Conservation (phyloP, 192 early-diverging fungal species). For the Mortierella hygrophila region DNA sequence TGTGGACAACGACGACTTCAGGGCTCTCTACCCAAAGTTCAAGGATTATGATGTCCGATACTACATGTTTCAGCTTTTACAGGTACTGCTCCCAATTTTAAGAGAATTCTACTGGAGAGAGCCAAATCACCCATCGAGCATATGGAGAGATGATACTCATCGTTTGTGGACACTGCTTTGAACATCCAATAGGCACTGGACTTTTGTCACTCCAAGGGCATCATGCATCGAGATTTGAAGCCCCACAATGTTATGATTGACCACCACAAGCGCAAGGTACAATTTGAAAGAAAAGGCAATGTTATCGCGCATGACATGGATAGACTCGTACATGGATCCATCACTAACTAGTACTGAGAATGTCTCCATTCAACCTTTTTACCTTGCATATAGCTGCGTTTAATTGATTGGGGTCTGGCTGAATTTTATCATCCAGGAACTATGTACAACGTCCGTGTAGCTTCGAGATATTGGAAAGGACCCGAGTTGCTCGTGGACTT, state of each 20-base stretch:
- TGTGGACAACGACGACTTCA: constrained; percentile 97
- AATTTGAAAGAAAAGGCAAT: not conserved
- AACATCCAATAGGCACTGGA: constrained; percentile 80
- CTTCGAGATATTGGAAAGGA: constrained; percentile 99
- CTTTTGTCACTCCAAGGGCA: constrained; percentile 96
- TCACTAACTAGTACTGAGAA: not conserved
- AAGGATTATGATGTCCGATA: constrained; percentile 95
- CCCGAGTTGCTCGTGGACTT: constrained; percentile 98
- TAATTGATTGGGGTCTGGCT: constrained; percentile 99
- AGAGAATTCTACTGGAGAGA: not conserved
- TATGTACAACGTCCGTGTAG: constrained; percentile 97
- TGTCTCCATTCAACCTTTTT: not conserved
- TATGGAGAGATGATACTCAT: not conserved
- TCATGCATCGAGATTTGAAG: constrained; percentile 99
- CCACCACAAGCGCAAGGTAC: constrained; percentile 85
- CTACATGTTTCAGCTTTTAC: constrained; percentile 96
- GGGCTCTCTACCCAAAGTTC: constrained; percentile 92
- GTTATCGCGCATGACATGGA: not conserved
- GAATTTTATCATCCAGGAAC: constrained; percentile 98
- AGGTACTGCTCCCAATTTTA: constrained; percentile 59
- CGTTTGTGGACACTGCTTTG: not conserved
- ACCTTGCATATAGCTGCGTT: constrained; percentile 70
- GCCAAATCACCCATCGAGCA: not conserved
- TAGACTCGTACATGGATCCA: not conserved
- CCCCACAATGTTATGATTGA: constrained; percentile 99